phyloP scores from a whole-genome alignment of 306 rosid species.

The Spatholobus suberectus region DNA sequence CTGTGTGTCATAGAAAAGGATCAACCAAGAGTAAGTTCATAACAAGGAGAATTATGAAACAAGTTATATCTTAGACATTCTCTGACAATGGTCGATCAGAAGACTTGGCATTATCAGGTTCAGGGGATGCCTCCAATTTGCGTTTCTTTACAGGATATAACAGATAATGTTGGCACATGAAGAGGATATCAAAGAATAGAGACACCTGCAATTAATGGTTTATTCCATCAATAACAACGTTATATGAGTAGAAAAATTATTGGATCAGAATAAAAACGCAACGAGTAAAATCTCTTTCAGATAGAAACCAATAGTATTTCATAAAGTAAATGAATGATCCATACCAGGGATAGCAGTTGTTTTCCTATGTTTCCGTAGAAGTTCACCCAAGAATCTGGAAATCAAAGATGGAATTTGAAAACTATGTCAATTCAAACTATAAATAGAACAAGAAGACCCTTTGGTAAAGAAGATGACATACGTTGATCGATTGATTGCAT shows the following conservation, averaged over 20 bases:
- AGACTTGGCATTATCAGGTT: constrained; percentile 42
- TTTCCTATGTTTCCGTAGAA: constrained; percentile 89
- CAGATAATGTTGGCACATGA: constrained; percentile 75
- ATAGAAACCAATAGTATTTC: constrained; percentile 1
- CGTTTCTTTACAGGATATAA: constrained; percentile 56
- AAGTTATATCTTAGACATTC: constrained; percentile 47
- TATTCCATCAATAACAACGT: constrained; percentile 12
- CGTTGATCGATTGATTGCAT: constrained; percentile 94
- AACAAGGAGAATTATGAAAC: background rate
- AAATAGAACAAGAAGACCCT: background rate
- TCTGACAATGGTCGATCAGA: constrained; percentile 29
- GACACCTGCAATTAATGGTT: constrained; percentile 64
- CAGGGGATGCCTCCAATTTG: constrained; percentile 32
- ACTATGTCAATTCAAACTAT: constrained; percentile 8
- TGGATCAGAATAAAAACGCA: background rate
- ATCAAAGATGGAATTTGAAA: constrained; percentile 34
- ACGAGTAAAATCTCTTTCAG: background rate
- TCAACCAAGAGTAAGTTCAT: background rate
- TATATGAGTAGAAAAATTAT: background rate
- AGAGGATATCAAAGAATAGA: constrained; percentile 75
- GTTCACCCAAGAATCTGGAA: constrained; percentile 87
- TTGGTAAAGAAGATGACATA: constrained; percentile 34
- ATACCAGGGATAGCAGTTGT: constrained; percentile 79
- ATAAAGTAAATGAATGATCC: constrained; percentile 19
- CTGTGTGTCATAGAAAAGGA: background rate